phyloP scores from a whole-genome alignment of 2,329 filamentous ascomycete species.

The Ceratocystis colombiana region DNA sequence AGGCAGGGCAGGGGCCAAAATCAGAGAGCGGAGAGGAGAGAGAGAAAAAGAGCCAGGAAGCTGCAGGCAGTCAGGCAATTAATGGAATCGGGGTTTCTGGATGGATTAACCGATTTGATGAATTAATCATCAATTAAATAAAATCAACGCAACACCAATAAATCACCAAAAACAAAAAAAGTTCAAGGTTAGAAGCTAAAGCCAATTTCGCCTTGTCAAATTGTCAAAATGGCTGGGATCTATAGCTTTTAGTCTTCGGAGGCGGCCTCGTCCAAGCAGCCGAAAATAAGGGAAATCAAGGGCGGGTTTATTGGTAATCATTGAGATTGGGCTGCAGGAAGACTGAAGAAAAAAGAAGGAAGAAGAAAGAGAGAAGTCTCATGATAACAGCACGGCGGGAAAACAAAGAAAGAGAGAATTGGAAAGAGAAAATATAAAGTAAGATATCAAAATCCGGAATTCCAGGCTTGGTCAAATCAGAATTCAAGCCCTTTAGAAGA shows the following conservation, averaged over 20 bases:
- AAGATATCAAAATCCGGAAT: neutral
- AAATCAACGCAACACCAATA: too few relatives aligned
- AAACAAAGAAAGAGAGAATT: neutral
- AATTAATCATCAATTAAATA: too few relatives aligned
- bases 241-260: neutral
- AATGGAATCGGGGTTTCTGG: neutral
- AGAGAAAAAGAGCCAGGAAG: neutral
- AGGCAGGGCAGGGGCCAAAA: neutral
- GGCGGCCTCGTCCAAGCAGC: constrained; percentile 18
- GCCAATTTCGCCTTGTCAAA: constrained; percentile 3
- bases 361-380: neutral
- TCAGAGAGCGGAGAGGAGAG: neutral
- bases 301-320: constrained; percentile 17
- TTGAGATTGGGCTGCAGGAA: constrained; percentile 10
- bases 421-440: neutral
- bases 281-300: constrained; percentile 19
- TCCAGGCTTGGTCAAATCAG: neutral
- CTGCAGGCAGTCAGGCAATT: constrained; percentile 7
- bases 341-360: constrained; percentile 8
- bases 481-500: neutral
- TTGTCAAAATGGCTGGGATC: neutral
- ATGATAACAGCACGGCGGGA: neutral
- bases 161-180: too few relatives aligned
- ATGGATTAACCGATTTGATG: neutral
- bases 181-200: neutral